A percentile compares a stretch with the other conserved stretches of the same genome.
Conservation (phyloP, 306 rosid species). For the Corylus avellana region DNA sequence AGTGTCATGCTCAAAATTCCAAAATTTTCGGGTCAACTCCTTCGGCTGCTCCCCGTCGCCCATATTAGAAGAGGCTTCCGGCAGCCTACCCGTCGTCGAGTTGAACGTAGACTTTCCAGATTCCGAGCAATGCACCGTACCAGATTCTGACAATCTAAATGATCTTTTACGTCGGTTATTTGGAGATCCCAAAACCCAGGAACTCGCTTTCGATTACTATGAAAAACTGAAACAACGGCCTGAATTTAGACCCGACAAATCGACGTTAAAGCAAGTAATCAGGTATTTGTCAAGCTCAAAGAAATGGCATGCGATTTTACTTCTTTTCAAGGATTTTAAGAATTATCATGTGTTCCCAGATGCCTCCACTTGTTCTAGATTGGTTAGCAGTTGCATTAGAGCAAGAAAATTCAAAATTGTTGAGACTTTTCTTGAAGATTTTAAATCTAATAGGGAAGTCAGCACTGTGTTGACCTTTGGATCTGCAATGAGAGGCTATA, state of each 20-base stretch:
- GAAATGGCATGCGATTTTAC: constrained; percentile 49
- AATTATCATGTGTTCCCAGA: constrained; percentile 57
- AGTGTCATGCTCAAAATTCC: constrained; percentile 27
- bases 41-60: constrained; percentile 47
- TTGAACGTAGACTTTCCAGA: constrained; percentile 31
- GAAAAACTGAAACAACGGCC: constrained; percentile 52
- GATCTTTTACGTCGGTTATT: constrained; percentile 52
- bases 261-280: constrained; percentile 46
- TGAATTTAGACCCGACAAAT: constrained; percentile 51
- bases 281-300: constrained; percentile 61
- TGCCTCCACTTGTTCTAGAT: constrained; percentile 47
- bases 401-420: constrained; percentile 59
- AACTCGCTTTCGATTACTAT: constrained; percentile 51
- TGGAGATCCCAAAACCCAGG: constrained; percentile 44
- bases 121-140: constrained; percentile 21
- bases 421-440: constrained; percentile 43
- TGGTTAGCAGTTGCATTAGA: constrained; percentile 52
- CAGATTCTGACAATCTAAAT: constrained; percentile 38
- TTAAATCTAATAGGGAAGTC: constrained; percentile 32
- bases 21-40: constrained; percentile 35
- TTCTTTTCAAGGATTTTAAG: constrained; percentile 51
- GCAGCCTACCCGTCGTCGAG: constrained; percentile 29
- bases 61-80: constrained; percentile 47
- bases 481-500: constrained; percentile 61
- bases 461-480: constrained; percentile 39